Evolutionary conservation across 176 grass and related monocot genomes (phyloP), one percentile per base, ranked within the genome.

Genomic region (Neostapfia colusana): DNA sequence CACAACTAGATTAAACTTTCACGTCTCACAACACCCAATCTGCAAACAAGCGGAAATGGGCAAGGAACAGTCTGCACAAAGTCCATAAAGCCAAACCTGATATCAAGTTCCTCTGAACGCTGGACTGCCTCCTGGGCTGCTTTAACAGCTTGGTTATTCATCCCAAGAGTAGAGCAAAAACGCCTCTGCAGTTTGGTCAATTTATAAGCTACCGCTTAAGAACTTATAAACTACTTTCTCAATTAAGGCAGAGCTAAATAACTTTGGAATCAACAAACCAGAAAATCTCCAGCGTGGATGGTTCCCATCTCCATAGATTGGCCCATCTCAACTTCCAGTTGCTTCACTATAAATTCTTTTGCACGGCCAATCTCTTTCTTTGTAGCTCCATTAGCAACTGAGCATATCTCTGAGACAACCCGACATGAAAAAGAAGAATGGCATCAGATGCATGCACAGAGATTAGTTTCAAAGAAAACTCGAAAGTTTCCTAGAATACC

Each of bases 251-350:
- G 59, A 62, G 58, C 73, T 63, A 54, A 77, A 76, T 35, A 46
- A 40, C 24, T 25, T 53, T 36, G 43, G 7, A 74, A 34, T 25
- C 15, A 81, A 83, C 89, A 38, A 65, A 96, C 93, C 84, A 96
- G 81, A 74, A 92, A 96, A 90, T 92, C 89, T 78, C 82, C 89
- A 43, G 89, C 89, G 72, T 96, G 89, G 63, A 96, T 92, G 67
- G 93, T 92, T 81, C 93, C 87, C 89, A 92, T 96, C 84, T 96
- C 93, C 93, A 96, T 96, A 55, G 93, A 92, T 72, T 92, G 86
- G 57, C 93, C 93, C 93, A 96, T 96, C 62, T 96, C 93, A 79
- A 92, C 93, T 92, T 96, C 89, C 37, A 96, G 82, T 38, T 92
- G 93, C 37, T 96, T 96, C 40, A 96, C 93, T 31, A 96, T 96